Evolutionary conservation across 768 basidiomycete species (phyloP).

Genomic region (Russula brevipes): DNA sequence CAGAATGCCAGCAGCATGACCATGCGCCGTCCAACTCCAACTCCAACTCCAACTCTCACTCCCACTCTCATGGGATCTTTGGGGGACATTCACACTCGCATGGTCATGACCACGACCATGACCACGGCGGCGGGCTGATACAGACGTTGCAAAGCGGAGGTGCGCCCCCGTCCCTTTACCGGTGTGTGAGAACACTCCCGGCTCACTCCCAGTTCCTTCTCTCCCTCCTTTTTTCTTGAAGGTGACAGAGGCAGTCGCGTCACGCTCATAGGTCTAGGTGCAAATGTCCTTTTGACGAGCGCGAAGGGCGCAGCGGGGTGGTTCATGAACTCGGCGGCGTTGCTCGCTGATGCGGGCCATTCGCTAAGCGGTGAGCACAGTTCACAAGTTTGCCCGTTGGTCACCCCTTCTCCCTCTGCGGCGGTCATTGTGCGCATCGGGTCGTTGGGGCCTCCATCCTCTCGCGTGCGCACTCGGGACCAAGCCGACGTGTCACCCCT

Average conservation of each 20-base stretch:
- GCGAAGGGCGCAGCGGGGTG: constrained; percentile 87
- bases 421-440: background rate
- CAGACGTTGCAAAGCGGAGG: constrained; percentile 24
- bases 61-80: constrained; percentile 23
- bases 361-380: constrained; percentile 67
- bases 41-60: background rate
- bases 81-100: constrained; percentile 24
- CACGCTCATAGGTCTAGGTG: constrained; percentile 76
- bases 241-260: constrained; percentile 80
- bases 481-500: background rate
- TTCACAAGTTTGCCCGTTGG: background rate
- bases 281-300: constrained; percentile 76
- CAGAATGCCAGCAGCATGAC: background rate
- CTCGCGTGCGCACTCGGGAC: background rate
- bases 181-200: background rate
- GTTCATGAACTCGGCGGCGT: constrained; percentile 83
- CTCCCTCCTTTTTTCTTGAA: constrained; percentile 29
- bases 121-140: constrained; percentile 18
- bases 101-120: constrained; percentile 1
- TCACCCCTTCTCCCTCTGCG: background rate
- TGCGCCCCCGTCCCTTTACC: background rate
- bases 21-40: background rate
- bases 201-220: background rate
- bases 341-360: constrained; percentile 93
- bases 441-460: background rate